Conservation (phyloP, 2,329 filamentous ascomycete species). For the Nannizzia gypsea region DNA sequence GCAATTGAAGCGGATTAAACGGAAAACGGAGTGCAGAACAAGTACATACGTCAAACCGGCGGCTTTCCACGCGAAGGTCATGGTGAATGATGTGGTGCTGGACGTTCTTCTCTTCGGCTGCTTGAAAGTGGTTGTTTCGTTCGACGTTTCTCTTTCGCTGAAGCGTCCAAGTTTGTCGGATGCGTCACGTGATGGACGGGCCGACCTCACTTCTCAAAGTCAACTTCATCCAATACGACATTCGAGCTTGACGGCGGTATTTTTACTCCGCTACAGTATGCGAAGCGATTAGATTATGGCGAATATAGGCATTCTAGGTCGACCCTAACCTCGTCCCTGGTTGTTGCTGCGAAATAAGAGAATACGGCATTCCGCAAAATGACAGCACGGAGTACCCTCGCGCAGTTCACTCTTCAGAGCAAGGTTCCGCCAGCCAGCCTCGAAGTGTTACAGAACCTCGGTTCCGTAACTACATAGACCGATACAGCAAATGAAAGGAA, state of each 20-base stretch:
- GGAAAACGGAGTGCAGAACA: conserved; percentile 17
- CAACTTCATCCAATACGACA: background rate
- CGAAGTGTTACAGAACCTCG: background rate
- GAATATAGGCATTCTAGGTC: background rate
- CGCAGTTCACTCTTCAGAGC: no score
- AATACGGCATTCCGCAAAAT: no score
- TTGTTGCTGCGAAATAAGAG: background rate
- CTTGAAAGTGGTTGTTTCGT: background rate
- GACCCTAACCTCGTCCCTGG: background rate
- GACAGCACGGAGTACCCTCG: no score
- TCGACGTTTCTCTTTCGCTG: background rate
- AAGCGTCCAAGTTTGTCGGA: background rate
- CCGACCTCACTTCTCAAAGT: no score
- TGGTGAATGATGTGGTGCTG: conserved; percentile 30
- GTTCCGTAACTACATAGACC: background rate
- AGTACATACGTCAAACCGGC: conserved; percentile 78
- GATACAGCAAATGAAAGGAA: background rate
- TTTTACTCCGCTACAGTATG: background rate
- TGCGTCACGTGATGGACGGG: background rate
- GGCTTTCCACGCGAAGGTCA: conserved; percentile 97
- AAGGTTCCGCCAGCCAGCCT: background rate
- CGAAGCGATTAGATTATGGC: background rate
- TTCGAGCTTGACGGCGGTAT: background rate
- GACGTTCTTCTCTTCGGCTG: background rate
- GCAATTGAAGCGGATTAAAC: conserved; percentile 12